These are phyloP conservation scores for Hansenula lynferdii DNA, from an alignment of 1,139 yeast genomes.

Conservation along the genomic window DNA sequence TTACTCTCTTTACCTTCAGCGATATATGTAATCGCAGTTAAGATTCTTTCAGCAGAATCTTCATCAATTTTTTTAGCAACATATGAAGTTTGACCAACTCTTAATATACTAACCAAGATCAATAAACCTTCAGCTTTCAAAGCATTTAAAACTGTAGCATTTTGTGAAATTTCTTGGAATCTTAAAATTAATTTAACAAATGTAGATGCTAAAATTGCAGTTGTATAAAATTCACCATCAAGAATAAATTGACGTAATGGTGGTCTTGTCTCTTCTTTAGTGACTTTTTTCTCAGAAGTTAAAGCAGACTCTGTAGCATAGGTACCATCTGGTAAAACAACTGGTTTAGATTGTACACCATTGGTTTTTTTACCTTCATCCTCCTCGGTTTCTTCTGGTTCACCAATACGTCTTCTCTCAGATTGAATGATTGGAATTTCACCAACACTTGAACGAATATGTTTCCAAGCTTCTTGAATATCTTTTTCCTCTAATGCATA, in stretches of 20 bases:
- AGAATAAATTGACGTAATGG: conserved; percentile 80
- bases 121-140: conserved; percentile 93
- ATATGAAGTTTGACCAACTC: conserved; percentile 82
- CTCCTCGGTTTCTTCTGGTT: conserved; percentile 31
- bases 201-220: conserved; percentile 84
- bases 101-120: conserved; percentile 83
- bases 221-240: conserved; percentile 87
- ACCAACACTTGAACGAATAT: conserved; percentile 78
- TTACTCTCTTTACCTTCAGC: conserved; percentile 33
- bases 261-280: conserved; percentile 46
- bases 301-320: conserved; percentile 95
- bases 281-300: conserved; percentile 33
- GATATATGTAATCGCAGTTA: conserved; percentile 64
- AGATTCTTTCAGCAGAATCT: conserved; percentile 89
- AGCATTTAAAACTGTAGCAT: conserved; percentile 63
- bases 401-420: conserved; percentile 49
- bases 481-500: conserved; percentile 70
- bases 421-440: conserved; percentile 86
- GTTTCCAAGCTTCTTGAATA: conserved; percentile 84
- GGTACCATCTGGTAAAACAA: conserved; percentile 95
- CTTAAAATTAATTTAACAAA: conserved; percentile 85
- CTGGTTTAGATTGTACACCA: conserved; percentile 62
- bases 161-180: conserved; percentile 54
- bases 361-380: conserved; percentile 27
- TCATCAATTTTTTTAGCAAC: conserved; percentile 84